Evolutionary conservation across 1,284 basidiomycete species (phyloP).

Genomic region (Fomitopsis betulina): DNA sequence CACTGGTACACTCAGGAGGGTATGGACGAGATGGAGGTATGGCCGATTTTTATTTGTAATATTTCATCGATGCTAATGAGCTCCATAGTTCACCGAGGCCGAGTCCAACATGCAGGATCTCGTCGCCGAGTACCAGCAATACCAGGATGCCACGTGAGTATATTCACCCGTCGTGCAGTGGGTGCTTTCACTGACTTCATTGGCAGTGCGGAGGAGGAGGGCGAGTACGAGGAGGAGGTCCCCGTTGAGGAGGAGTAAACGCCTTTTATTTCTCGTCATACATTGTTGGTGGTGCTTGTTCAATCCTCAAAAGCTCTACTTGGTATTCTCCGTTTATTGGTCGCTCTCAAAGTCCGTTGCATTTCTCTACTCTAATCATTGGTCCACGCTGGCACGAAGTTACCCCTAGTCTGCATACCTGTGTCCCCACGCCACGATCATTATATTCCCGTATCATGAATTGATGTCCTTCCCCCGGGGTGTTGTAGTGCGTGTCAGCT

Average conservation of each 20-base stretch:
- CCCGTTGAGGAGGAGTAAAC: conserved; percentile 50
- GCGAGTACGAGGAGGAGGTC: conserved; percentile 75
- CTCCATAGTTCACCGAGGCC: conserved; percentile 80
- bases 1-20: conserved; percentile 99
- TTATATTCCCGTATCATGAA: conserved; percentile 20
- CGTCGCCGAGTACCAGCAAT: conserved; percentile 93
- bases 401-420: conserved; percentile 32
- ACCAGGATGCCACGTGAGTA: conserved; percentile 89
- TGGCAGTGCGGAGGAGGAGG: conserved; percentile 71
- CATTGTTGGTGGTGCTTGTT: conserved; percentile 15
- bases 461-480: conserved; percentile 22
- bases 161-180: neutral
- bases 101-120: conserved; percentile 97
- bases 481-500: neutral
- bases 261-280: conserved; percentile 10
- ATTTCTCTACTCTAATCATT: conserved; percentile 17
- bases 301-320: conserved; percentile 25
- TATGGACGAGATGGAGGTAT: conserved; percentile 97
- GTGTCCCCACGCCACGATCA: conserved; percentile 13
- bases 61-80: neutral
- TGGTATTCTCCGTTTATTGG: conserved; percentile 32
- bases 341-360: conserved; percentile 27
- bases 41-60: conserved; percentile 14
- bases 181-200: neutral
- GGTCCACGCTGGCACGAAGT: conserved; percentile 27